phyloP scores from a whole-genome alignment of 257 asterid genomes.

The Nemophila menziesii region DNA sequence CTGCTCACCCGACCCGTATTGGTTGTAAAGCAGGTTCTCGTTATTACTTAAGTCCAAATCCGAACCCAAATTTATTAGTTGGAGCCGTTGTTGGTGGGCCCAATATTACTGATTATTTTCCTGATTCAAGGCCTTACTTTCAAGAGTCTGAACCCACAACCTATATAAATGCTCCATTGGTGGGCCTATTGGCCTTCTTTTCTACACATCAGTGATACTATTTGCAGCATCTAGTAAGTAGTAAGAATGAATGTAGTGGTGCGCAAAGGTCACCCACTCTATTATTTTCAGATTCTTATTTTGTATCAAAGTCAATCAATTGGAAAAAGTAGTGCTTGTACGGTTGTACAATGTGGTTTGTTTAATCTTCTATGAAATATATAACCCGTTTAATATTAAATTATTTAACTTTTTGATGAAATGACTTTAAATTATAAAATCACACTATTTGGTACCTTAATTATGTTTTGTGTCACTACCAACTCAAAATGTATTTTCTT shows the following conservation, averaged over 20 bases:
- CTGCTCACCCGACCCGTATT: slow-evolving; percentile 44
- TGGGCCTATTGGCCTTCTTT: slow-evolving; percentile 64
- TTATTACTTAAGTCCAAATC: slow-evolving; percentile 46
- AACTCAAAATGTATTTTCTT: no score
- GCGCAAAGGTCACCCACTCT: slow-evolving; percentile 69
- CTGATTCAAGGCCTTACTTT: slow-evolving; percentile 64
- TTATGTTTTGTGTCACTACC: no score
- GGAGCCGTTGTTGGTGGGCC: slow-evolving; percentile 93
- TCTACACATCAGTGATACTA: slow-evolving; percentile 41
- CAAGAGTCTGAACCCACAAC: slow-evolving; percentile 86
- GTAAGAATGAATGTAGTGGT: slow-evolving; percentile 40
- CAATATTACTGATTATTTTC: slow-evolving; percentile 44
- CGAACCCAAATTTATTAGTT: slow-evolving; percentile 51
- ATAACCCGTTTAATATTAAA: no score
- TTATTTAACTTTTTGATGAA: no score
- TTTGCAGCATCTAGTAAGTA: no score
- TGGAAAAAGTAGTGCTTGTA: background rate
- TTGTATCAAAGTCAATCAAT: background rate
- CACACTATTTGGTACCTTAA: no score
- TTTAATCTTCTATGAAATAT: no score
- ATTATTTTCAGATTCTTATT: slow-evolving; percentile 3
- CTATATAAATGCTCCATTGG: slow-evolving; percentile 66
- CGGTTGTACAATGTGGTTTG: no score
- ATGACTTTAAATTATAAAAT: no score
- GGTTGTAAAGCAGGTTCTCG: slow-evolving; percentile 55